phyloP scores from a whole-genome alignment of 306 rosid species.

The Carpinus fangiana region DNA sequence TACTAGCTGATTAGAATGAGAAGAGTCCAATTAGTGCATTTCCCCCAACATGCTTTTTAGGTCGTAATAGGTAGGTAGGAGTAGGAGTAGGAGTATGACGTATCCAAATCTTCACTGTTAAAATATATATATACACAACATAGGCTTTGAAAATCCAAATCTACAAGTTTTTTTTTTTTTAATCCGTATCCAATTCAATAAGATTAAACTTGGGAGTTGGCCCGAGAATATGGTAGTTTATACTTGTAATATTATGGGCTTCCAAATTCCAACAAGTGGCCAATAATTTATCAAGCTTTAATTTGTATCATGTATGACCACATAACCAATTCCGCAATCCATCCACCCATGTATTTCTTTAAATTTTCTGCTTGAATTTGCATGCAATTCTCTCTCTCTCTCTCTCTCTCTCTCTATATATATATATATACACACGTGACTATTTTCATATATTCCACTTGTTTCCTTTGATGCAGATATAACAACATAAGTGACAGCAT shows the following conservation, averaged over 20 bases:
- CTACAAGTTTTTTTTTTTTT: not conserved
- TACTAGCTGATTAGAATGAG: not conserved
- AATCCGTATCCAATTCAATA: not conserved
- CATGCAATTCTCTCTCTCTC: too few relatives aligned
- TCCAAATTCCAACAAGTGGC: constrained; percentile 9
- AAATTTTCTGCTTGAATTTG: too few relatives aligned
- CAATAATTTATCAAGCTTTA: not conserved
- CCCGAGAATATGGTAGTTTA: not conserved
- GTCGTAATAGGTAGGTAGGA: not conserved
- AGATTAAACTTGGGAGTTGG: not conserved
- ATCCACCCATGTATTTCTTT: not conserved
- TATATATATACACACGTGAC: too few relatives aligned
- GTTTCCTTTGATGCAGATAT: not conserved
- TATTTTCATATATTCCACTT: not conserved
- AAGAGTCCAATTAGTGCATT: not conserved
- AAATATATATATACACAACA: not conserved
- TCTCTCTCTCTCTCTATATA: too few relatives aligned
- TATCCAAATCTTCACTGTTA: not conserved
- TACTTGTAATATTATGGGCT: not conserved
- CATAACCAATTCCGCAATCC: not conserved
- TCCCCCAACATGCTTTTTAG: not conserved
- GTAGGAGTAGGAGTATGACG: not conserved
- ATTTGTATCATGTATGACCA: not conserved
- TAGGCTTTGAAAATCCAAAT: constrained; percentile 4
- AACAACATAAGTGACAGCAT: not conserved